A percentile compares a stretch with the other conserved stretches of the same genome.
phyloP scores from a whole-genome alignment of 768 basidiomycete genomes.

The Leccinum disarticulatum region DNA sequence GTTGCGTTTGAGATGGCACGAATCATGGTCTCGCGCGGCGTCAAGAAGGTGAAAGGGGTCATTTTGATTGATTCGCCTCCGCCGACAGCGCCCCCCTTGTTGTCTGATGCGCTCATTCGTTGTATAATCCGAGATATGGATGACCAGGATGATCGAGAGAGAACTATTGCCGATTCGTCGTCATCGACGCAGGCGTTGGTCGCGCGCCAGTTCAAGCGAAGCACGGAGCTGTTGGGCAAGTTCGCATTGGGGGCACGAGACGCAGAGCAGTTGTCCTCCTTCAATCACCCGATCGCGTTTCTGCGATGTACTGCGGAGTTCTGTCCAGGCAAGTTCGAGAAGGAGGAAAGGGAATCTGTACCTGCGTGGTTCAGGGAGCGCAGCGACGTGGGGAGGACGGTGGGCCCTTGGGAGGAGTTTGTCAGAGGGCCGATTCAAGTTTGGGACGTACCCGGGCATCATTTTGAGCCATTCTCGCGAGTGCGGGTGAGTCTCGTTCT shows the following conservation, averaged over 20 bases:
- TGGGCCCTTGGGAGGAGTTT: conserved; percentile 49
- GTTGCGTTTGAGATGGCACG: conserved; percentile 65
- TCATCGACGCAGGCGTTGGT: conserved; percentile 38
- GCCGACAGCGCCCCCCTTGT: conserved; percentile 50
- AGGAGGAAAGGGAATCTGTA: conserved; percentile 25
- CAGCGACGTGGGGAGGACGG: conserved; percentile 30
- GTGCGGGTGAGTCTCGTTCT: conserved; percentile 44
- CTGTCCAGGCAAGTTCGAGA: conserved; percentile 28
- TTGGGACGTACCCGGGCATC: conserved; percentile 63
- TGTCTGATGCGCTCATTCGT: conserved; percentile 55
- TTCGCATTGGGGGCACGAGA: conserved; percentile 34
- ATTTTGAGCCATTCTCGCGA: conserved; percentile 57
- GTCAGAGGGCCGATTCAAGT: conserved; percentile 39
- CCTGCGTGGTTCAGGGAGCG: conserved; percentile 56
- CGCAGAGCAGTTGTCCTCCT: not conserved
- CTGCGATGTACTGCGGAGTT: conserved; percentile 55
- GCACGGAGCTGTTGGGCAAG: conserved; percentile 43
- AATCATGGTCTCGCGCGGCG: conserved; percentile 41
- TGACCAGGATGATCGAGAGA: conserved; percentile 4
- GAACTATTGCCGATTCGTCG: conserved; percentile 25
- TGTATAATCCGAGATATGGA: conserved; percentile 38
- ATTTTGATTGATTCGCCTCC: conserved; percentile 67
- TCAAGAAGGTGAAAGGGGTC: conserved; percentile 50
- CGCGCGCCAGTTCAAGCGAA: conserved; percentile 50
- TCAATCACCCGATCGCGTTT: conserved; percentile 37